Evolutionary conservation across 345 rosid genomes (phyloP), one percentile per base, ranked within the genome.

Genomic region (Gossypium anomalum): DNA sequence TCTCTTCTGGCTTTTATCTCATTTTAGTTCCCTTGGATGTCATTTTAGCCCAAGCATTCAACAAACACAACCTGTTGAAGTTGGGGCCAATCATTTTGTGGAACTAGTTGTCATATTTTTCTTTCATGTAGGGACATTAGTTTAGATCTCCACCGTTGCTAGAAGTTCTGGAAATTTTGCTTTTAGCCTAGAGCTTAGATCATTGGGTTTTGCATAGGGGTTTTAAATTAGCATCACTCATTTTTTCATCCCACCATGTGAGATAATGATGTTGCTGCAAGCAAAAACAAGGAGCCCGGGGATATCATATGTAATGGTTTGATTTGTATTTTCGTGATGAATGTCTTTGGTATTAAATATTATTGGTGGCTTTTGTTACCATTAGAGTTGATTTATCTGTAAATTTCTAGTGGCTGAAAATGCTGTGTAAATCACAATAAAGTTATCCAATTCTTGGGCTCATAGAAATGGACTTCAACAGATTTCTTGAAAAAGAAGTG

Each of bases 41-140:
- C 15, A 67, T 61, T 44, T 56, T 69, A 56, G 49, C 29, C 13
- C 63, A 53, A 67, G 9, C 44, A 20, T 75, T 62, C 41, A 65
- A 7, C 67, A 7, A 25, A 69, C 34, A 57, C 53, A 23, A 34
- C 68, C 56, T 69, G 58, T 61, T 65, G 73, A 45, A 69, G 60
- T 76, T 51, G 11, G 47, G n/a, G 52, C 71, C 22, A 56, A 0
- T 67, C 34, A 45, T 45, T 23, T 8, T 67, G 13, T 47, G 56
- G 13, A 47, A 48, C 56, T 67, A 48, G 55, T 47, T 23, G 38
- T 47, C 9, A 11, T 41, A 20, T 20, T 67, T 66, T 60, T 45
- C 11, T 45, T 67, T 22, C 14, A 3, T 16, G 22, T 68, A 47
- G 43, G 57, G 22, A 14, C 56, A 23, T 67, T 48, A 66, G 55